Evolutionary conservation across 1,139 yeast species (phyloP).

Genomic region (Saccharomyces pastorianus): DNA sequence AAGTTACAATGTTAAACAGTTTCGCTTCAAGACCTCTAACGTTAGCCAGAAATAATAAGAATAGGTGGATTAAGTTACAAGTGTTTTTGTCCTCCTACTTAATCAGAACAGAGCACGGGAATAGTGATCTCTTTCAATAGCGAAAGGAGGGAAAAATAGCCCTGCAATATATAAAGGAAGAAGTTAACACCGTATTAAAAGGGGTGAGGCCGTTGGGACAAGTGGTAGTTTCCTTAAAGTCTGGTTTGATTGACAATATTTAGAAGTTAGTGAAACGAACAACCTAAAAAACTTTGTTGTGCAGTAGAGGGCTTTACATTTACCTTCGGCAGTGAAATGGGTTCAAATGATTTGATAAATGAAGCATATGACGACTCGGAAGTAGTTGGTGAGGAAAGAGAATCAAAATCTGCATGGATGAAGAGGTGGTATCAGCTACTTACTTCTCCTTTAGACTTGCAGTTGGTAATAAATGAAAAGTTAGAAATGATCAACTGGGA

Average conservation of each 20-base stretch:
- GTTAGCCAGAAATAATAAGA: background rate
- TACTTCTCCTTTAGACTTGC: constrained; percentile 46
- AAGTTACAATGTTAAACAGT: background rate
- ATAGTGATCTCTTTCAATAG: background rate
- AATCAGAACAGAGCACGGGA: background rate
- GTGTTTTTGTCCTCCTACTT: background rate
- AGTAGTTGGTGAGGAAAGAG: constrained; percentile 6
- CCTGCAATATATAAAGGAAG: background rate
- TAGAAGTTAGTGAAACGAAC: background rate
- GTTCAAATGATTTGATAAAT: background rate
- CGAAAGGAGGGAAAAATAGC: background rate
- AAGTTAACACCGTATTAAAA: background rate
- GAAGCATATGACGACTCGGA: constrained; percentile 10
- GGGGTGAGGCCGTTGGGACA: background rate
- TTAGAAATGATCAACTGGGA: constrained; percentile 61
- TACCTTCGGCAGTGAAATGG: background rate
- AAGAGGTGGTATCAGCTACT: constrained; percentile 6
- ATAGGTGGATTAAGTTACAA: background rate
- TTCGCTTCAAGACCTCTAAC: background rate
- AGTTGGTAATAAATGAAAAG: constrained; percentile 45
- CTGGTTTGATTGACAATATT: background rate
- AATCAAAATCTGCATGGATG: constrained; percentile 7
- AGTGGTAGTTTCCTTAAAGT: background rate
- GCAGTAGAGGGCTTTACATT: background rate
- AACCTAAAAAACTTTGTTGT: background rate